These are phyloP conservation scores for Triangularia setosa DNA, from an alignment of 2,329 filamentous ascomycete genomes.

Conservation along the genomic window DNA sequence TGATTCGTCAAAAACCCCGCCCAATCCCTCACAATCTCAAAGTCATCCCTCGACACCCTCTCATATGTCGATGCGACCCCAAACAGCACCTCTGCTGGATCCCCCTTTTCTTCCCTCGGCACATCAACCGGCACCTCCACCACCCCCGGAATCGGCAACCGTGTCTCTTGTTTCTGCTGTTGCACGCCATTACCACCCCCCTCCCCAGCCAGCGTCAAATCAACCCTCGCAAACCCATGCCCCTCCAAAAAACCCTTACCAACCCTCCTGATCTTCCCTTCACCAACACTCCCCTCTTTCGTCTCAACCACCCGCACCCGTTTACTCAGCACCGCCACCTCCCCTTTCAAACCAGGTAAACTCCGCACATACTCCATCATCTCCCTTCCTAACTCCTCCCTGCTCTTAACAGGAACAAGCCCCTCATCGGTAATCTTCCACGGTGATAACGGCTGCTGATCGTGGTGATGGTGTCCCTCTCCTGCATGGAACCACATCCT, in stretches of 20 bases:
- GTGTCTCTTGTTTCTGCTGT: neutral
- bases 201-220: neutral
- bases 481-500: neutral
- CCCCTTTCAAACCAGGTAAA: neutral
- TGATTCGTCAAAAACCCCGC: constrained; percentile 13
- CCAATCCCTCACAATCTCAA: neutral
- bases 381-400: neutral
- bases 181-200: neutral
- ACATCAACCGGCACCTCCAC: neutral
- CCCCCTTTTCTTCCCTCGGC: neutral
- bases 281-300: neutral
- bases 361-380: neutral
- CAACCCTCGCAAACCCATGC: neutral
- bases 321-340: neutral
- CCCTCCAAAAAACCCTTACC: neutral
- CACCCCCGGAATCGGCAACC: neutral
- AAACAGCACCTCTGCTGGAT: neutral
- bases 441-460: neutral
- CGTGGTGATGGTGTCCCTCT: neutral
- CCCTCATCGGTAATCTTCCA: neutral
- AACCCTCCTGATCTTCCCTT: neutral
- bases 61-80: neutral
- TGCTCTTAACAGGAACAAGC: neutral
- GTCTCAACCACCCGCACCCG: neutral
- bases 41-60: neutral